Percentiles rank a stretch among this genome's conserved stretches.
Conservation (phyloP, 306 rosid genomes). For the Prunus mongolica region DNA sequence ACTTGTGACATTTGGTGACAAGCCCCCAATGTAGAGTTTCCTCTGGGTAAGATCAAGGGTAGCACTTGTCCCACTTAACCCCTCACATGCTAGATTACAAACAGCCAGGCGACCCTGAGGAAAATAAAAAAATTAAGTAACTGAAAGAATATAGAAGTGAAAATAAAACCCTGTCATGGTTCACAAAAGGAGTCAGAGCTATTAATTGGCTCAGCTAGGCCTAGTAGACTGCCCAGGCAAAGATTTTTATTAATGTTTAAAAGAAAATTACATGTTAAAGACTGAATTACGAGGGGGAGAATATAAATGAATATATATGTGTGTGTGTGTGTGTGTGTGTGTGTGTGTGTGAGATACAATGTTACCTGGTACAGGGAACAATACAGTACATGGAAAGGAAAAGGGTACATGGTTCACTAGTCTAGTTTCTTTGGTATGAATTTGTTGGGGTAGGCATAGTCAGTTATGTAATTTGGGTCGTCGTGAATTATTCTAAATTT, state of each 20-base stretch:
- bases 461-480: no score
- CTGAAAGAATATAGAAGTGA: slow-evolving; percentile 6
- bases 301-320: no score
- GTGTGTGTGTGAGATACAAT: no score
- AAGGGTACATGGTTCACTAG: no score
- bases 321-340: no score
- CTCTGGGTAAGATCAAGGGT: slow-evolving; percentile 61
- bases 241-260: background rate
- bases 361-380: no score
- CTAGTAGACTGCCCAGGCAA: background rate
- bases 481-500: no score
- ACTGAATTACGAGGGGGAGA: background rate
- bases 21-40: slow-evolving; percentile 76
- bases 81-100: slow-evolving; percentile 72
- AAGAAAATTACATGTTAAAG: background rate
- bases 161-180: background rate
- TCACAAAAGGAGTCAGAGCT: background rate
- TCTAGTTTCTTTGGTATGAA: no score
- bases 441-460: no score
- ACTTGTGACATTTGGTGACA: slow-evolving; percentile 68
- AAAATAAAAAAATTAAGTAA: slow-evolving; percentile 1
- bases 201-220: background rate
- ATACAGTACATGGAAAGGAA: no score
- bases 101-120: slow-evolving; percentile 65
- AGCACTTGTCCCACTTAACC: slow-evolving; percentile 54